phyloP scores from a whole-genome alignment of 2,329 filamentous ascomycete genomes.

The Neocucurbitaria cava region DNA sequence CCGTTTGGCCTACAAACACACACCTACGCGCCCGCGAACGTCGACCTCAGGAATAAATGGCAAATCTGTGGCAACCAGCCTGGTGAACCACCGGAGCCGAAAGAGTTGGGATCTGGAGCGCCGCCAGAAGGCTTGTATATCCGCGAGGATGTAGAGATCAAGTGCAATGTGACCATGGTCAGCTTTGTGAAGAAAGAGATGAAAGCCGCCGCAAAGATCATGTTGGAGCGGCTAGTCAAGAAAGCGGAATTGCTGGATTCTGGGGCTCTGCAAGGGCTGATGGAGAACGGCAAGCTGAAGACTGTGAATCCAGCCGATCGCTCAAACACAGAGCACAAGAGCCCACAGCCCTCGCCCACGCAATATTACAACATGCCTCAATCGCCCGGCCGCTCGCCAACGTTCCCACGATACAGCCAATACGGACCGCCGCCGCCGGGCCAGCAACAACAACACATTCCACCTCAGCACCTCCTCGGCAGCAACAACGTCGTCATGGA shows the following conservation, averaged over 20 bases:
- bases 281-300: conserved; percentile 68
- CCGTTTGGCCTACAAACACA: conserved; percentile 76
- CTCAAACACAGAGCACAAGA: conserved; percentile 12
- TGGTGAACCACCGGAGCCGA: conserved; percentile 67
- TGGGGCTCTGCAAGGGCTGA: conserved; percentile 71
- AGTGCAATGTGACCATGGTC: conserved; percentile 70
- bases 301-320: conserved; percentile 61
- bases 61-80: conserved; percentile 73
- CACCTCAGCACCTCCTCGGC: conserved; percentile 28
- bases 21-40: conserved; percentile 71
- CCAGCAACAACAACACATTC: conserved; percentile 20
- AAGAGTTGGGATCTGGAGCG: conserved; percentile 69
- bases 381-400: conserved; percentile 34
- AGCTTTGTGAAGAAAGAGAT: conserved; percentile 71
- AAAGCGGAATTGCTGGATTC: conserved; percentile 74
- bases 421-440: conserved; percentile 14
- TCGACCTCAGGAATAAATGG: conserved; percentile 73
- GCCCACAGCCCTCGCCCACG: conserved; percentile 29
- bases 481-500: conserved; percentile 50
- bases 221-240: conserved; percentile 73
- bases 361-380: conserved; percentile 37
- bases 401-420: conserved; percentile 18
- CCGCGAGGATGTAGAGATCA: conserved; percentile 74
- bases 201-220: conserved; percentile 70
- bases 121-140: conserved; percentile 72